Evolutionary conservation across 2,329 filamentous ascomycete species (phyloP).

Genomic region (Exophiala alcalophila): DNA sequence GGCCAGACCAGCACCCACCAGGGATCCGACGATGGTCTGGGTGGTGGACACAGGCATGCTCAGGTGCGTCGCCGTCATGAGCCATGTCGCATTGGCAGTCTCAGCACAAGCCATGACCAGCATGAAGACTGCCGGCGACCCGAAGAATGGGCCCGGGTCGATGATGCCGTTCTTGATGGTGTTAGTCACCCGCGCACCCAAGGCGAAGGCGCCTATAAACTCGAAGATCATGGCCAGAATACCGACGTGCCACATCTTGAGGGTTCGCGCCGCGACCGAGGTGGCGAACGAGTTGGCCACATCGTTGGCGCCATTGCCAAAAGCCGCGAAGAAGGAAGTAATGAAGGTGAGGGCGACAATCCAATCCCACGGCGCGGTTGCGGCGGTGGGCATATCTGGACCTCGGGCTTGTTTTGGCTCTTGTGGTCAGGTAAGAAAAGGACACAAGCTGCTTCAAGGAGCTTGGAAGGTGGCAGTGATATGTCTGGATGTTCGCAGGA

Average conservation of each 20-base stretch:
- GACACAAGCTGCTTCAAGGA: too few relatives aligned
- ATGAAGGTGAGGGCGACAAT: conserved; percentile 41
- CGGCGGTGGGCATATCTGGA: conserved; percentile 6
- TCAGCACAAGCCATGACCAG: conserved; percentile 40
- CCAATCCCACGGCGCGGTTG: conserved; percentile 37
- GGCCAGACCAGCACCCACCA: conserved; percentile 36
- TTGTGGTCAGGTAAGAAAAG: too few relatives aligned
- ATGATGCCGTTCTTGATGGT: conserved; percentile 48
- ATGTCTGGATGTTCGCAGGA: too few relatives aligned
- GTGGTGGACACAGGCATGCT: conserved; percentile 43
- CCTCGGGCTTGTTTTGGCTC: too few relatives aligned
- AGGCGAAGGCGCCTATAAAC: conserved; percentile 52
- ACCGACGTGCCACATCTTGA: conserved; percentile 53
- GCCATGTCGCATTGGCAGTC: conserved; percentile 38
- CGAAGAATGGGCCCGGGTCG: conserved; percentile 37
- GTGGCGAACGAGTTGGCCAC: conserved; percentile 56
- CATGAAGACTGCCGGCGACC: conserved; percentile 38
- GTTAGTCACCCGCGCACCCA: conserved; percentile 46
- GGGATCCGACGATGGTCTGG: conserved; percentile 40
- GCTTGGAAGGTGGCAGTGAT: too few relatives aligned
- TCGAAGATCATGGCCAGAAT: conserved; percentile 51
- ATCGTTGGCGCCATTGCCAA: conserved; percentile 47
- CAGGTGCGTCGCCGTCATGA: conserved; percentile 36
- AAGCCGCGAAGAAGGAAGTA: conserved; percentile 37
- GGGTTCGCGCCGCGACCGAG: conserved; percentile 50